Base-by-base conservation (phyloP, 129 eudicot species). In the Helichrysum umbraculigerum region DNA sequence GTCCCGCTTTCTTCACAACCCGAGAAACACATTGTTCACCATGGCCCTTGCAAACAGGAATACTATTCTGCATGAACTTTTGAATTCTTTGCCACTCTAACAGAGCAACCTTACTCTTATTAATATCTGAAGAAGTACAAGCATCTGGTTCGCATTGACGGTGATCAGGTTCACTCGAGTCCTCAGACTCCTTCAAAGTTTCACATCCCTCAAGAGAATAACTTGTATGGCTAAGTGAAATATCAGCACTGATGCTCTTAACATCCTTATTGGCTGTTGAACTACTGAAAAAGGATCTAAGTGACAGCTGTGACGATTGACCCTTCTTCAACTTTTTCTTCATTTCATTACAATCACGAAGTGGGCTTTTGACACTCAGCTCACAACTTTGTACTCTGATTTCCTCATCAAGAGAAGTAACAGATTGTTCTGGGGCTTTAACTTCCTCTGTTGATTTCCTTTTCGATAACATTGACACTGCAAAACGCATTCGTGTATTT, bases 21-120 rank as follows among this genome's bases (percentile, higher is more conserved):
- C 99, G 97, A 66, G 93, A 73, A 77, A 94, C 92, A 77, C 99
- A 94, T 72, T 92, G 90, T 85, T 94, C 99, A 41, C 81, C 65
- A 64, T 94, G 99, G 64, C 99, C 99, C 74, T 89, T 88, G 87
- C 99, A 94, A 15, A 83, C 85, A 73, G 99, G 99, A 70, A 94
- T 86, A 71, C 97, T 91, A 61, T 76, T 90, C 79, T 94, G 96
- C 99, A 91, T 94, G 68, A 87, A 76, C 58, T 87, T 90, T 61
- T 89, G 96, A 83, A 91, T 94, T 89, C 99, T 85, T 81, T 88
- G 92, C 99, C 99, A 91, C 84, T 95, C 99, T 72, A 77, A 64
- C 66, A 84, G 32, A 47, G 97, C 96, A 69, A 58, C 69, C 68
- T 73, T 85, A 60, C 81, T 89, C 74, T 84, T 88, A 63, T 87